Conservation (phyloP, 345 rosid genomes). For the Sisymbrium altissimum region DNA sequence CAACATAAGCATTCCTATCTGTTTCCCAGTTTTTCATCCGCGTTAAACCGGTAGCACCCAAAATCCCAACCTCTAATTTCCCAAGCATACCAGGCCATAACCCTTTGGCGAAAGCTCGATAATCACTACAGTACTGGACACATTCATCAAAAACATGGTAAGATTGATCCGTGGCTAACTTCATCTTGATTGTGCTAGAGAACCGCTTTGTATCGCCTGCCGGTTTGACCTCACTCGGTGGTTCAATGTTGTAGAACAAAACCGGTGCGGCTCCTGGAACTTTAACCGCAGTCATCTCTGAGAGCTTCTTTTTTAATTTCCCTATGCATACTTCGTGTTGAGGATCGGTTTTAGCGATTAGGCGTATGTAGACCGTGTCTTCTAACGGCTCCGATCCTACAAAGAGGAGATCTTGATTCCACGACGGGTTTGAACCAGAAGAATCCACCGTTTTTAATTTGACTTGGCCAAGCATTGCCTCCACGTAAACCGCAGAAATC, state of each 20-base stretch:
- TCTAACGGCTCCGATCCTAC: conserved; percentile 23
- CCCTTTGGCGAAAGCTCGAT: conserved; percentile 8
- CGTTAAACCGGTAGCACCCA: conserved; percentile 1
- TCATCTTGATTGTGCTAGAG: conserved; percentile 24
- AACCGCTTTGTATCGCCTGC: not conserved
- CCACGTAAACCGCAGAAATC: conserved; percentile 16
- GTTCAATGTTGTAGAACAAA: conserved; percentile 2
- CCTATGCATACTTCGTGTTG: conserved; percentile 13
- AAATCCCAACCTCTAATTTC: conserved; percentile 20
- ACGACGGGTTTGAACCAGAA: conserved; percentile 14
- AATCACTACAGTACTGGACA: conserved; percentile 10
- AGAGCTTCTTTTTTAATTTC: not conserved
- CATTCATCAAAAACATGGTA: conserved; percentile 24
- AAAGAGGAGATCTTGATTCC: conserved; percentile 31
- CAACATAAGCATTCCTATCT: not conserved
- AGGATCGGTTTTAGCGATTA: not conserved
- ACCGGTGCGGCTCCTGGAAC: conserved; percentile 20
- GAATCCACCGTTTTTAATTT: not conserved
- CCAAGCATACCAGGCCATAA: conserved; percentile 15
- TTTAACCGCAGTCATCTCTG: conserved; percentile 15
- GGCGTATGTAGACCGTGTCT: not conserved
- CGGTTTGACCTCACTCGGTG: not conserved
- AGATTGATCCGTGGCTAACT: conserved; percentile 21
- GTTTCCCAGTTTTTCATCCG: not conserved
- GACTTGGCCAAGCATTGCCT: not conserved